phyloP scores from a whole-genome alignment of 192 early-diverging fungal genomes.

The Backusella macrospora region DNA sequence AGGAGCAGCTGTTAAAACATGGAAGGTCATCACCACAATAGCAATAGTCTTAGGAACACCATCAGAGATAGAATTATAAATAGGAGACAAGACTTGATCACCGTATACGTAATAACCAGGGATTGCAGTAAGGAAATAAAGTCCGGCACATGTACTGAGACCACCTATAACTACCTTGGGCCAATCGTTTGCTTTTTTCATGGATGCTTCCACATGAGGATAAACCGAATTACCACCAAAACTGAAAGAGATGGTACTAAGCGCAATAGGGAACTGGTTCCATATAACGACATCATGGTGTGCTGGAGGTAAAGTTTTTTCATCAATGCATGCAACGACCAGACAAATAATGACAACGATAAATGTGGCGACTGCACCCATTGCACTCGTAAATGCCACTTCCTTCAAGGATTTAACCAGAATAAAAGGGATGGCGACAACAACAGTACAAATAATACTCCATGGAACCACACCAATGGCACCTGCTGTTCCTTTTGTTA shows the following conservation, averaged over 20 bases:
- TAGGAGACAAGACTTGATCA: conserved; percentile 63
- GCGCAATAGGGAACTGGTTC: conserved; percentile 70
- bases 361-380: conserved; percentile 76
- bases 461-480: conserved; percentile 55
- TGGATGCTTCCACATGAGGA: conserved; percentile 82
- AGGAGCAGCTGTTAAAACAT: conserved; percentile 82
- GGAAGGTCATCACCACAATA: conserved; percentile 75
- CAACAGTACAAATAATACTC: conserved; percentile 62
- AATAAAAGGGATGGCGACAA: conserved; percentile 76
- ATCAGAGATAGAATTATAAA: conserved; percentile 71
- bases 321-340: conserved; percentile 48
- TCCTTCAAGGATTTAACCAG: conserved; percentile 79
- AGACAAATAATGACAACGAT: conserved; percentile 72
- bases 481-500: conserved; percentile 44
- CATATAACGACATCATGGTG: conserved; percentile 60
- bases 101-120: conserved; percentile 80
- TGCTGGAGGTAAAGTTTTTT: conserved; percentile 36
- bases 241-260: conserved; percentile 82
- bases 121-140: conserved; percentile 71
- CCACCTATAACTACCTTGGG: conserved; percentile 64
- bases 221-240: conserved; percentile 79
- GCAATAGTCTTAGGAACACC: conserved; percentile 61
- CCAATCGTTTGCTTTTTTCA: conserved; percentile 72
- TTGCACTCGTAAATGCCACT: conserved; percentile 71
- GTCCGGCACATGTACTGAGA: conserved; percentile 64